These are phyloP conservation scores for Myriosclerotinia duriaeana DNA, from an alignment of 2,329 filamentous ascomycete species.

Conservation along the genomic window DNA sequence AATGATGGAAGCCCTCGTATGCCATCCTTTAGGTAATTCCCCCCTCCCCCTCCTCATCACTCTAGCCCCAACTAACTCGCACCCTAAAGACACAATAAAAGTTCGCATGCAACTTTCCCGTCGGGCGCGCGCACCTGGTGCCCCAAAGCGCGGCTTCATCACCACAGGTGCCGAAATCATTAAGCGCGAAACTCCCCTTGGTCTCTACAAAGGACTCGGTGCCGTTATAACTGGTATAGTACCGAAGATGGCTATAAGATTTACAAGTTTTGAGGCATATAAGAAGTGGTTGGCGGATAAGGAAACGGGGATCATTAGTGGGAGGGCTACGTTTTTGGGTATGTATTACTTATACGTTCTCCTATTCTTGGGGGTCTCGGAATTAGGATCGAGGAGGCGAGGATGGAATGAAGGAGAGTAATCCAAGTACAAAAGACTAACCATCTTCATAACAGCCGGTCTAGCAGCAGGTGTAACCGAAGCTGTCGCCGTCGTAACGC, in stretches of 20 bases:
- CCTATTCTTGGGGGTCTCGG: constrained; percentile 43
- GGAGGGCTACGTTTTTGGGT: constrained; percentile 71
- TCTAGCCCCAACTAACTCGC: not conserved
- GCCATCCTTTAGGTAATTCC: constrained; percentile 81
- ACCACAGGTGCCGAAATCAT: constrained; percentile 84
- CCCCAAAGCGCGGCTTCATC: constrained; percentile 82
- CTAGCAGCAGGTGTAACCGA: constrained; percentile 92
- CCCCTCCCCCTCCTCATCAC: too few species aligned
- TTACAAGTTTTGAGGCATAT: constrained; percentile 95
- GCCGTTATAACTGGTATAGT: constrained; percentile 95
- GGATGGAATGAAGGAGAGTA: not conserved
- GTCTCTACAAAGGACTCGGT: constrained; percentile 96
- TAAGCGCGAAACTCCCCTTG: constrained; percentile 83
- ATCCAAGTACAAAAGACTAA: not conserved
- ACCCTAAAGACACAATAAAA: constrained; percentile 82
- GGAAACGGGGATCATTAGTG: constrained; percentile 65
- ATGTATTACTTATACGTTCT: constrained; percentile 37
- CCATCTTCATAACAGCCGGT: constrained; percentile 57
- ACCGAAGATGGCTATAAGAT: constrained; percentile 98
- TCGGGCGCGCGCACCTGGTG: constrained; percentile 77
- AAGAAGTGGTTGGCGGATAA: constrained; percentile 77
- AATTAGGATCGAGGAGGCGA: not conserved
- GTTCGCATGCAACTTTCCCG: constrained; percentile 98
- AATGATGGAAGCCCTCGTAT: constrained; percentile 98
- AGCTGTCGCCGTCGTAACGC: constrained; percentile 92